A percentile compares a stretch with the other conserved stretches of the same genome.
Conservation (phyloP, 2,329 filamentous ascomycete species). For the Epichloe elymi region DNA sequence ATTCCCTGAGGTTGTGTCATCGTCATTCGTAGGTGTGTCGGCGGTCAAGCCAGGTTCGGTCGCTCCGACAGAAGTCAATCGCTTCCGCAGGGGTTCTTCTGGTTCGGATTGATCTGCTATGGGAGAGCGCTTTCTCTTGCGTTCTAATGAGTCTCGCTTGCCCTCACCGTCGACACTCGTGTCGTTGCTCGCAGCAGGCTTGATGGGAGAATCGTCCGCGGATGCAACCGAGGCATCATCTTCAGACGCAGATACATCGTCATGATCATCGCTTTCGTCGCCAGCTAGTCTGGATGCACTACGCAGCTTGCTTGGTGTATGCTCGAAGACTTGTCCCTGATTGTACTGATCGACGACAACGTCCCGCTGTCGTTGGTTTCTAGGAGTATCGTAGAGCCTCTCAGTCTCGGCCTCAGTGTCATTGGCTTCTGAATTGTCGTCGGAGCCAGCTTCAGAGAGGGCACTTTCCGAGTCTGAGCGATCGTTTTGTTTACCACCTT, state of each 20-base stretch:
- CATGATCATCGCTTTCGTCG: constrained; percentile 23
- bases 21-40: constrained; percentile 19
- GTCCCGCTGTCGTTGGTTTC: constrained; percentile 48
- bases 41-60: constrained; percentile 23
- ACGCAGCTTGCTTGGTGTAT: constrained; percentile 66
- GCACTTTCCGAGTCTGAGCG: constrained; percentile 37
- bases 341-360: constrained; percentile 45
- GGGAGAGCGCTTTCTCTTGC: constrained; percentile 39
- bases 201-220: constrained; percentile 23
- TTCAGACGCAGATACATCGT: constrained; percentile 28
- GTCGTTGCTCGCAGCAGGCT: constrained; percentile 16
- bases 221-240: constrained; percentile 24
- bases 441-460: constrained; percentile 39
- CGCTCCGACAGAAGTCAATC: constrained; percentile 34
- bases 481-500: constrained; percentile 12
- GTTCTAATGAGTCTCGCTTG: constrained; percentile 22
- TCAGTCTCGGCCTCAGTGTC: constrained; percentile 88
- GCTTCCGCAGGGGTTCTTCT: constrained; percentile 39
- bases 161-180: constrained; percentile 17
- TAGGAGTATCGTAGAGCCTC: constrained; percentile 78
- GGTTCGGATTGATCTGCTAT: constrained; percentile 29
- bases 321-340: constrained; percentile 42
- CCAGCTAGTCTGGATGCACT: constrained; percentile 22
- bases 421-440: constrained; percentile 31
- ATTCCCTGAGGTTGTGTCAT: constrained; percentile 23